Conservation (phyloP, 768 basidiomycete species). For the Amanita thiersii region DNA sequence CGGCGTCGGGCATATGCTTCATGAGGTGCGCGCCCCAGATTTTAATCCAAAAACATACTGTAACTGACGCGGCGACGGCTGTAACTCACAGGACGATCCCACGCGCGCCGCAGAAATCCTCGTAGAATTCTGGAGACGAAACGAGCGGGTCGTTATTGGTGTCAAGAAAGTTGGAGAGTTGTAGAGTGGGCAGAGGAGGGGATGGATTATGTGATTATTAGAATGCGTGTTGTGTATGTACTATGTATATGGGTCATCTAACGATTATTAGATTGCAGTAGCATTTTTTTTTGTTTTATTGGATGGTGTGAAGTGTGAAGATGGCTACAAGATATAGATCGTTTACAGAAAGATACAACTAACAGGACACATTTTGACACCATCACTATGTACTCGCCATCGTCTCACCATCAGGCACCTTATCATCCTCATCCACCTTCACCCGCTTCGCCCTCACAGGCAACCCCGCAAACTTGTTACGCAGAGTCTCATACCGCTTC, state of each 20-base stretch:
- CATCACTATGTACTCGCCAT: background rate
- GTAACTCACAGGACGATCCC: slow-evolving; percentile 71
- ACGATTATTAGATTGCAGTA: no score
- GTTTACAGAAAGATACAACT: no score
- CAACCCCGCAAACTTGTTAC: slow-evolving; percentile 78
- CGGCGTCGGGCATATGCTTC: slow-evolving; percentile 88
- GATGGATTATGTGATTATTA: background rate
- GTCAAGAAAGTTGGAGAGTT: slow-evolving; percentile 51
- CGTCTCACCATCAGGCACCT: slow-evolving; percentile 1
- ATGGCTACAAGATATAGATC: no score
- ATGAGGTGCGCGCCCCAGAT: slow-evolving; percentile 57
- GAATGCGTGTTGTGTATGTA: no score
- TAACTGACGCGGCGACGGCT: background rate
- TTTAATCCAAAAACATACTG: background rate
- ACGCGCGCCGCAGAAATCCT: slow-evolving; percentile 69
- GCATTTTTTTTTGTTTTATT: no score
- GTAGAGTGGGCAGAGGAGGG: slow-evolving; percentile 12
- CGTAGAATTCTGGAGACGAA: slow-evolving; percentile 86
- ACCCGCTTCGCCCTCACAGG: slow-evolving; percentile 43
- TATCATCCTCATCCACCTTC: background rate
- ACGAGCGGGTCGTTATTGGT: slow-evolving; percentile 61
- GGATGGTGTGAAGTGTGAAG: no score
- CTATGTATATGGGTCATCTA: no score
- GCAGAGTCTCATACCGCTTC: slow-evolving; percentile 71
- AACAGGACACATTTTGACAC: no score